Conservation (phyloP, 495 filamentous ascomycete species). For the Lasiosphaeria ovina region DNA sequence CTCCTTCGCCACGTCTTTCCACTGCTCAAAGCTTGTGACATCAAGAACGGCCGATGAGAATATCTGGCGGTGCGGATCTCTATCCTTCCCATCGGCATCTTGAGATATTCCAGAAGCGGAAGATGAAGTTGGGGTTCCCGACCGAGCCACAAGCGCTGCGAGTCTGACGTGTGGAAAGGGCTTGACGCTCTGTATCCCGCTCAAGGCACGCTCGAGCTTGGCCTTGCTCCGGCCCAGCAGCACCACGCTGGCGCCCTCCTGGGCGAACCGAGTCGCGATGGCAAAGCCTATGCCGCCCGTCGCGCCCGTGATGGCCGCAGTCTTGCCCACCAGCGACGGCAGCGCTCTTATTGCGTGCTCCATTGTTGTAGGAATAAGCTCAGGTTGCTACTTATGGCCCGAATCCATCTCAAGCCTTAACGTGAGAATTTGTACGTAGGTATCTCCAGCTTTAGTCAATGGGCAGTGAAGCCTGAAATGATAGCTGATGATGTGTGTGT, state of each 20-base stretch:
- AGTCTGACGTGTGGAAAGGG: neutral
- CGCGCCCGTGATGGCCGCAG: slow-evolving; percentile 40
- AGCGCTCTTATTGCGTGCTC: slow-evolving; percentile 4
- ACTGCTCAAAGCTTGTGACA: neutral
- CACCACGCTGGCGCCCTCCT: slow-evolving; percentile 56
- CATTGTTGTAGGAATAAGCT: neutral
- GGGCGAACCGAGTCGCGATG: slow-evolving; percentile 66
- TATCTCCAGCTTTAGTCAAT: too few relatives aligned
- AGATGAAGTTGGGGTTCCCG: too few relatives aligned
- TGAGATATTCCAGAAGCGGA: too few relatives aligned
- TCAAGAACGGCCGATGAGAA: neutral
- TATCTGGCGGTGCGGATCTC: too few relatives aligned
- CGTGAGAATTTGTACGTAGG: too few relatives aligned
- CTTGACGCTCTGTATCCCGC: neutral
- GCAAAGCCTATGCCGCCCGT: slow-evolving; percentile 42
- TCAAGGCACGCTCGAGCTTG: slow-evolving; percentile 37
- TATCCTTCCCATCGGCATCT: too few relatives aligned
- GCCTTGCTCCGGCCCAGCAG: slow-evolving; percentile 51
- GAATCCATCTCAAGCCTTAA: too few relatives aligned
- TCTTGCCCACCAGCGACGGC: slow-evolving; percentile 32
- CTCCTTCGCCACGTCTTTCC: neutral
- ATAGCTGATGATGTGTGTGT: too few relatives aligned
- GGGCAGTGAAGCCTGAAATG: too few relatives aligned
- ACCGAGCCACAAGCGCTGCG: too few relatives aligned
- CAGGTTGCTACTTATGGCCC: too few relatives aligned